These are phyloP conservation scores for Kwoniella dendrophila DNA, from an alignment of 768 basidiomycete species.

Conservation along the genomic window DNA sequence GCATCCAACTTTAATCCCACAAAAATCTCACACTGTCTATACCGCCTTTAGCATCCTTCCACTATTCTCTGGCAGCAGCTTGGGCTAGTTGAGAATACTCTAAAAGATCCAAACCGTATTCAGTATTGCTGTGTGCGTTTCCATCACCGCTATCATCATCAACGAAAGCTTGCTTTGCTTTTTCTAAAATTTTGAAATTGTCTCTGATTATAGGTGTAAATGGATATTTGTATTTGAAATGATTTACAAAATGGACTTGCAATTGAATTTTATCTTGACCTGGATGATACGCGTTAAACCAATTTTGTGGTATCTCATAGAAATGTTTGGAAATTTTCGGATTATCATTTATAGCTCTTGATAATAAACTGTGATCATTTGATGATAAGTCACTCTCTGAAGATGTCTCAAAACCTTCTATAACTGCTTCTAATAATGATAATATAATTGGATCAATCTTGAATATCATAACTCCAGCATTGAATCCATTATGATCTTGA, in stretches of 20 bases:
- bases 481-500: slow-evolving; percentile 36
- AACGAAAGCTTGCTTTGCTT: not conserved
- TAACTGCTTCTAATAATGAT: slow-evolving; percentile 8
- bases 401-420: slow-evolving; percentile 1
- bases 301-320: slow-evolving; percentile 24
- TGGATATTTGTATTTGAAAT: not conserved
- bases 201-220: slow-evolving; percentile 12
- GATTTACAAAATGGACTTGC: slow-evolving; percentile 26
- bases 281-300: slow-evolving; percentile 24
- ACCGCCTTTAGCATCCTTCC: slow-evolving; percentile 15
- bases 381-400: not conserved
- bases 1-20: slow-evolving; percentile 11
- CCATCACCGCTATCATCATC: not conserved
- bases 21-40: slow-evolving; percentile 20
- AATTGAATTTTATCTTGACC: slow-evolving; percentile 7
- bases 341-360: slow-evolving; percentile 1
- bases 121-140: too few species aligned
- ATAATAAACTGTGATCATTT: slow-evolving; percentile 1
- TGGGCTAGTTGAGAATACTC: not conserved
- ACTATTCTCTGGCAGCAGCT: slow-evolving; percentile 10
- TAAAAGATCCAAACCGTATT: slow-evolving; percentile 9
- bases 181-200: not conserved
- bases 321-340: slow-evolving; percentile 2
- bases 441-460: slow-evolving; percentile 15
- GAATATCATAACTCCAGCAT: slow-evolving; percentile 24